Evolutionary conservation across 2,329 filamentous ascomycete species (phyloP), one percentile per base, ranked within the genome.

Genomic region (Monilinia laxa): DNA sequence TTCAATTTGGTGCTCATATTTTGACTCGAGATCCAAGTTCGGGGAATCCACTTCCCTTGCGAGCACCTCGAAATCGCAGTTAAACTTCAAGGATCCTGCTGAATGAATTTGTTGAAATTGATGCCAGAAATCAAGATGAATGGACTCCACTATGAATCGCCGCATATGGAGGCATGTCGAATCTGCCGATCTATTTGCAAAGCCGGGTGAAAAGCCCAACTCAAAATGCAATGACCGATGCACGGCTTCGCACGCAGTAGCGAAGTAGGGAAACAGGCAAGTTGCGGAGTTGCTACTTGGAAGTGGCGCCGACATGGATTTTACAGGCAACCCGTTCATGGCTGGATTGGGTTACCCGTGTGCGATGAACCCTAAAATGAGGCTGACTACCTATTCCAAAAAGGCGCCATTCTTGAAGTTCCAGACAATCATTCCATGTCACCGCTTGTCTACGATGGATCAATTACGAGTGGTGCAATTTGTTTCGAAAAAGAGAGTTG

Each of bases 101-200:
- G 1, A 14, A 67, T 20, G 60, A 67, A 28, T 40, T 23, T 9
- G 42, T 59, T 23, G 47, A 66, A 7, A 56, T 67, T 4, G 67
- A 68, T 38, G 55, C 56, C 16, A 54, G n/a, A 23, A 54, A 68
- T 16, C 35, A n/a, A 28, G 51, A 55, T 47, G 59, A 40, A 23
- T 53, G 45, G 49, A 62, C 67, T 51, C 60, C 67, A 16, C 31
- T 68, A 3, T 65, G 49, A 38, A 20, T 59, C 7, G 68, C 68
- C 49, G 67, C 68, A 14, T n/a, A 60, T n/a, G 28, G 53, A 66
- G 68, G 2, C 49, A 69, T 35, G 14, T 40, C 28, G 65, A 64
- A 28, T 67, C 54, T n/a, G 67, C 62, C n/a, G 67, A 67, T 18
- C 14, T 67, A 25, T 49, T 68, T 14, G 35, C 66, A 18, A 68